A percentile compares a stretch with the other conserved stretches of the same genome.
Conservation (phyloP, 306 rosid species). For the Sindora glabra region DNA sequence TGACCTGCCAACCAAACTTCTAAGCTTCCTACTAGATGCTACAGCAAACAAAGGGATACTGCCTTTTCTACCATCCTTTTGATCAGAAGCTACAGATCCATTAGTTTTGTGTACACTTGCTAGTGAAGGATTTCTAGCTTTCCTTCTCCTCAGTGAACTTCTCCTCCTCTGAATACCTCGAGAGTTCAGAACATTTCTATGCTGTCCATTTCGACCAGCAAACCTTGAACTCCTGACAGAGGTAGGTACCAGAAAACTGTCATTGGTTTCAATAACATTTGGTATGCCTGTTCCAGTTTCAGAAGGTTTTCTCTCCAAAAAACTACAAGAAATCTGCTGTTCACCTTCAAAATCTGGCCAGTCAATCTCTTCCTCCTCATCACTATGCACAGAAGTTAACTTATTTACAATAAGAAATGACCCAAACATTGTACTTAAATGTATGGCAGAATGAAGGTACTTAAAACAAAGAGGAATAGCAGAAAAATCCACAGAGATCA, state of each 20-base stretch:
- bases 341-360: conserved; percentile 19
- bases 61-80: conserved; percentile 25
- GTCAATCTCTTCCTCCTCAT: conserved; percentile 20
- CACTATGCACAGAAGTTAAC: conserved; percentile 2
- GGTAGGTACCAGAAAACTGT: conserved; percentile 3
- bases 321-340: background rate
- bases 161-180: conserved; percentile 44
- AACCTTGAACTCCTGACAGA: conserved; percentile 32
- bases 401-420: conserved; percentile 21
- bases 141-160: conserved; percentile 45
- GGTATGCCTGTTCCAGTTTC: background rate
- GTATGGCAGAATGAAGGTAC: conserved; percentile 33
- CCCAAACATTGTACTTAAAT: conserved; percentile 23
- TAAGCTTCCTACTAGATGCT: conserved; percentile 23
- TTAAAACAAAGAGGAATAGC: conserved; percentile 58
- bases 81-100: conserved; percentile 33
- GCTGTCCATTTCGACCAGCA: conserved; percentile 27
- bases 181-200: conserved; percentile 27
- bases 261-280: conserved; percentile 16
- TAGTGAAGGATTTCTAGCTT: conserved; percentile 35
- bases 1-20: conserved; percentile 21
- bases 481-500: conserved; percentile 65
- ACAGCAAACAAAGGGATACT: conserved; percentile 21
- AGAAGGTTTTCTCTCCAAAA: conserved; percentile 2
- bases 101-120: conserved; percentile 26